These are phyloP conservation scores for Coffea eugenioides DNA, from an alignment of 257 asterid species.

Conservation along the genomic window DNA sequence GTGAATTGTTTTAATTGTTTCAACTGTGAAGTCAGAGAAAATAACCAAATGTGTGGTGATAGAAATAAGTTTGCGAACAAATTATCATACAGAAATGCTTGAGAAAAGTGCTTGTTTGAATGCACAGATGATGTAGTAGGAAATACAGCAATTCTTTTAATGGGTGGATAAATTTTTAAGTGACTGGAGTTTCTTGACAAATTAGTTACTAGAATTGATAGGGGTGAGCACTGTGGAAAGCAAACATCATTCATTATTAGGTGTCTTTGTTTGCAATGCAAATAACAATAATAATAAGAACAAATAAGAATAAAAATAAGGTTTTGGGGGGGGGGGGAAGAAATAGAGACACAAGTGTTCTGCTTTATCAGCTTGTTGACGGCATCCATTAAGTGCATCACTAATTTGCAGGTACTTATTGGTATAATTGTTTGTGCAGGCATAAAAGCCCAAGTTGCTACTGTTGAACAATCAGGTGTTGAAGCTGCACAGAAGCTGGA, in stretches of 20 bases:
- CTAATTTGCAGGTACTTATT: not conserved
- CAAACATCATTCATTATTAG: not conserved
- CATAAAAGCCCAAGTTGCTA: constrained; percentile 68
- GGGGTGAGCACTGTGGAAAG: not conserved
- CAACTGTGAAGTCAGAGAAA: not conserved
- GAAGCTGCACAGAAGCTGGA: constrained; percentile 58
- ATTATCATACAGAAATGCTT: not conserved
- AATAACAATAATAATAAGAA: too few species aligned
- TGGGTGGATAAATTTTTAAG: not conserved
- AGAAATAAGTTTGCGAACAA: not conserved
- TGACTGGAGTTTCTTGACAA: constrained; percentile 2
- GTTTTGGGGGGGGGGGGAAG: too few species aligned
- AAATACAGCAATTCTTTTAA: not conserved
- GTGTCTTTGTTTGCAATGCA: not conserved
- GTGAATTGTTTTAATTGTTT: not conserved
- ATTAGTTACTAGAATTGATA: not conserved
- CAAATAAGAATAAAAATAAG: too few species aligned
- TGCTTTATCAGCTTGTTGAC: not conserved
- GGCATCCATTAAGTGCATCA: not conserved
- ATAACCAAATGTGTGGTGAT: not conserved
- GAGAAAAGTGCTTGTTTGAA: not conserved
- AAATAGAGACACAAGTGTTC: not conserved
- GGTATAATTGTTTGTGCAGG: constrained; percentile 36
- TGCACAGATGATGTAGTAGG: not conserved
- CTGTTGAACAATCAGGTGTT: constrained; percentile 46